Conservation (phyloP, 768 basidiomycete species). For the Pulveroboletus sp. region DNA sequence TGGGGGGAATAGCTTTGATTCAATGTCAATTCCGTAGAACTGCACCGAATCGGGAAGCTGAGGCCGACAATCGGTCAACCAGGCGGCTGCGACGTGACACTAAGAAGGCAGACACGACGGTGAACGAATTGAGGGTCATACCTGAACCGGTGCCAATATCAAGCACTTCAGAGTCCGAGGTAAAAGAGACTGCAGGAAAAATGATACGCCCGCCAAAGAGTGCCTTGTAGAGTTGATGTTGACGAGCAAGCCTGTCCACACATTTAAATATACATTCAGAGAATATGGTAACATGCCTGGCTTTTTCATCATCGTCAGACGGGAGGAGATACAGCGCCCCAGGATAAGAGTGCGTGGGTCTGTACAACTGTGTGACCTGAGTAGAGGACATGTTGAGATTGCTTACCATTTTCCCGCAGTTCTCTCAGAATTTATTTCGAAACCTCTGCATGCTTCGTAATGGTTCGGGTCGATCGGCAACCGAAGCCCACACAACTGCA, state of each 20-base stretch:
- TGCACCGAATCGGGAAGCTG: conserved; percentile 10
- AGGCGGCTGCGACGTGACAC: conserved; percentile 4
- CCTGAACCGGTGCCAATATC: conserved; percentile 25
- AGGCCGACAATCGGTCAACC: conserved; percentile 14
- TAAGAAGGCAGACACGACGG: neutral
- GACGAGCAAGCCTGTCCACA: conserved; percentile 10
- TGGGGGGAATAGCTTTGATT: conserved; percentile 14
- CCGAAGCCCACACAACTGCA: no score
- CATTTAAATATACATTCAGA: neutral
- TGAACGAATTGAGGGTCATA: neutral
- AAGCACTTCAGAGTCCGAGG: conserved; percentile 12
- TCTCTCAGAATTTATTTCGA: neutral
- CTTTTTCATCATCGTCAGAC: conserved; percentile 17
- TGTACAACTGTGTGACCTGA: neutral
- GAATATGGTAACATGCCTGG: conserved; percentile 3
- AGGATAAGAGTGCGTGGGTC: conserved; percentile 13
- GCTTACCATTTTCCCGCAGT: neutral
- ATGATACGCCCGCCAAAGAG: conserved; percentile 16
- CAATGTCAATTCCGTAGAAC: conserved; percentile 23
- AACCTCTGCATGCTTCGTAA: no score
- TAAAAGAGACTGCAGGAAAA: conserved; percentile 8
- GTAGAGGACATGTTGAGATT: neutral
- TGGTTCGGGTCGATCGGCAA: no score
- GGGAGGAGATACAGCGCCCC: conserved; percentile 23
- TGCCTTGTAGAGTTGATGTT: conserved; percentile 19